Evolutionary conservation across 352 stramenopile species (phyloP).

Genomic region (Phytopythium aichiense): DNA sequence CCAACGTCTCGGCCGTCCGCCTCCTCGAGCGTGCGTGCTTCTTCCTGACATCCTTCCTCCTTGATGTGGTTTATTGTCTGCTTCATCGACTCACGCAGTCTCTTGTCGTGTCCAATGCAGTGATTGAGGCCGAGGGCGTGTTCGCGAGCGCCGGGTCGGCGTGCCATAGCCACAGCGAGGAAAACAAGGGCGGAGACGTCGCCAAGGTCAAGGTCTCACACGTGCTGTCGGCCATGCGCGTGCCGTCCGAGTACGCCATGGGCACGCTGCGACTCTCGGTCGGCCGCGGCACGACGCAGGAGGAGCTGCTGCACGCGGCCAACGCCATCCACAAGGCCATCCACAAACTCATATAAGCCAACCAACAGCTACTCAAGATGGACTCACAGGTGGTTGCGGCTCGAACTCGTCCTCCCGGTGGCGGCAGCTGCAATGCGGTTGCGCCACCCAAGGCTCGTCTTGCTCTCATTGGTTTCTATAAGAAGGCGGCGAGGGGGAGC

Average conservation of each 20-base stretch:
- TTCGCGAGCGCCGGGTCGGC: constrained; percentile 92
- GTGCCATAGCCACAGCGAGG: constrained; percentile 84
- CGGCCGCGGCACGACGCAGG: constrained; percentile 83
- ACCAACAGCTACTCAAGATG: neutral
- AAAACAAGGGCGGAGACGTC: constrained; percentile 11
- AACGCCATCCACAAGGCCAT: constrained; percentile 72
- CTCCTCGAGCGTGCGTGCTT: constrained; percentile 72
- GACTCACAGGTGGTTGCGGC: neutral
- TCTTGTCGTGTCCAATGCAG: constrained; percentile 12
- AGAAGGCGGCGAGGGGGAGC: neutral
- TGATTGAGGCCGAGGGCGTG: constrained; percentile 81
- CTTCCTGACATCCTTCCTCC: neutral
- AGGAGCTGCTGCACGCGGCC: constrained; percentile 86
- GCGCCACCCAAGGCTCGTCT: neutral
- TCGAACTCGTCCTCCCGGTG: neutral
- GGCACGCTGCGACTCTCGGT: constrained; percentile 95
- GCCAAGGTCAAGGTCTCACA: constrained; percentile 70
- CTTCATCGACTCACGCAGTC: neutral
- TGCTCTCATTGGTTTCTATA: constrained; percentile 2
- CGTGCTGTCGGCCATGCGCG: constrained; percentile 92
- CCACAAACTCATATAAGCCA: constrained; percentile 24
- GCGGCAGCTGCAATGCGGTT: neutral
- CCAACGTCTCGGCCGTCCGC: constrained; percentile 71
- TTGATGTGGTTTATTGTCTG: neutral
- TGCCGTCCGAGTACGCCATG: constrained; percentile 83